A percentile compares a stretch with the other conserved stretches of the same genome.
Conservation (phyloP, 2,329 filamentous ascomycete species). For the Nothophoma quercina region DNA sequence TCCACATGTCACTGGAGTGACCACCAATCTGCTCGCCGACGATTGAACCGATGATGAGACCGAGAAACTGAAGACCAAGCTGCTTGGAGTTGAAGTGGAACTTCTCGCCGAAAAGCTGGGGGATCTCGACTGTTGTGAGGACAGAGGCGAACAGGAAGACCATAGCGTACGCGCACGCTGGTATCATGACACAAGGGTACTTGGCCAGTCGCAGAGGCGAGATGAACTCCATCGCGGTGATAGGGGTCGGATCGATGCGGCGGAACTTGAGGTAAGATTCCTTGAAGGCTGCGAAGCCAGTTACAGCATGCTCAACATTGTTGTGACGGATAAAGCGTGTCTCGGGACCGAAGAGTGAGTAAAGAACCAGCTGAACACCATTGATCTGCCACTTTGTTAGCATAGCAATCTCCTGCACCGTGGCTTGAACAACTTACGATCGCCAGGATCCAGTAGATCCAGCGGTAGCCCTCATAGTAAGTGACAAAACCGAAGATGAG, state of each 20-base stretch:
- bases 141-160: slow-evolving; percentile 64
- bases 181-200: slow-evolving; percentile 59
- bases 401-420: not conserved
- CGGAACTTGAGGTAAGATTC: slow-evolving; percentile 56
- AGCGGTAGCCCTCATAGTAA: slow-evolving; percentile 61
- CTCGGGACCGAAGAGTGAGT: slow-evolving; percentile 60
- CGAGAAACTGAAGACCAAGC: slow-evolving; percentile 65
- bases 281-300: slow-evolving; percentile 51
- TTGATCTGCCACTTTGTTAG: slow-evolving; percentile 55
- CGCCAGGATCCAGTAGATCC: slow-evolving; percentile 66
- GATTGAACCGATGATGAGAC: slow-evolving; percentile 64
- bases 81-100: slow-evolving; percentile 66
- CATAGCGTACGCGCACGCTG: slow-evolving; percentile 63
- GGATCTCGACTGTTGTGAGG: slow-evolving; percentile 65
- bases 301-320: slow-evolving; percentile 39
- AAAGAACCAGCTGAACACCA: slow-evolving; percentile 63
- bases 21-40: slow-evolving; percentile 67
- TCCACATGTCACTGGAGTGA: slow-evolving; percentile 62
- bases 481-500: slow-evolving; percentile 58
- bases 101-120: slow-evolving; percentile 63
- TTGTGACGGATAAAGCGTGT: slow-evolving; percentile 60
- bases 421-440: slow-evolving; percentile 51
- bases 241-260: slow-evolving; percentile 62
- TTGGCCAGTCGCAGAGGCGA: slow-evolving; percentile 58
- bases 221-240: slow-evolving; percentile 60